Evolutionary conservation across 2,329 filamentous ascomycete genomes (phyloP), one percentile per base, ranked within the genome.

Genomic region (Fusarium clavum): DNA sequence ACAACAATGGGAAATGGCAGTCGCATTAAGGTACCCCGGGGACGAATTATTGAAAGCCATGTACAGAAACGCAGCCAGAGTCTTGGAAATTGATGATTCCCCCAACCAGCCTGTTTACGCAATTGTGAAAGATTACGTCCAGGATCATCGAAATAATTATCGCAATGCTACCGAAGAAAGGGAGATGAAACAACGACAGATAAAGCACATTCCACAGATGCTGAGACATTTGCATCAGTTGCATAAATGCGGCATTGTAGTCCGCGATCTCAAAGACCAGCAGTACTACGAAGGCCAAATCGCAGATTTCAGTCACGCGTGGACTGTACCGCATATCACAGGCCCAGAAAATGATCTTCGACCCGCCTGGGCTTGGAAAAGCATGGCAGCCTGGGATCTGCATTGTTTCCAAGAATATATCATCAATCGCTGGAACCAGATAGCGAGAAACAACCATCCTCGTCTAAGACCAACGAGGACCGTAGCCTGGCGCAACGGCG

Each of bases 301-400:
- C 5, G 9, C 18, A 0, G 67, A 70, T 29, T 52, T 70, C 0
- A 63, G 61, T 16, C 43, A 58, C 6, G 25, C 67, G 6, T 70
- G 67, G 67, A 64, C 67, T 2, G 45, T 70, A 22, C 67, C 67
- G 3, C 67, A 70, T 1, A 16, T 55, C 6, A 14, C 41, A 0
- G 52, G n/a, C 5, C 61, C 66, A 1, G 56, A 51, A 1, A 9
- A 32, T 7, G 53, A 40, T 5, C 3, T 58, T 0, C 61, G 13
- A 12, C 38, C 61, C 13, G 8, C 1, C 3, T 70, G 67, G 67
- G 2, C 2, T 1, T 70, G 66, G 38, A 14, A 10, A 2, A 67
- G 67, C 5, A 67, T 70, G 62, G 67, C 67, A 13, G 67, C 62
- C 1, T 67, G 57, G 61, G 67, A 70, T 22, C 12, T 70, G 3